Conservation (phyloP, 495 filamentous ascomycete genomes). For the Podospora bellae-mahoneyi region DNA sequence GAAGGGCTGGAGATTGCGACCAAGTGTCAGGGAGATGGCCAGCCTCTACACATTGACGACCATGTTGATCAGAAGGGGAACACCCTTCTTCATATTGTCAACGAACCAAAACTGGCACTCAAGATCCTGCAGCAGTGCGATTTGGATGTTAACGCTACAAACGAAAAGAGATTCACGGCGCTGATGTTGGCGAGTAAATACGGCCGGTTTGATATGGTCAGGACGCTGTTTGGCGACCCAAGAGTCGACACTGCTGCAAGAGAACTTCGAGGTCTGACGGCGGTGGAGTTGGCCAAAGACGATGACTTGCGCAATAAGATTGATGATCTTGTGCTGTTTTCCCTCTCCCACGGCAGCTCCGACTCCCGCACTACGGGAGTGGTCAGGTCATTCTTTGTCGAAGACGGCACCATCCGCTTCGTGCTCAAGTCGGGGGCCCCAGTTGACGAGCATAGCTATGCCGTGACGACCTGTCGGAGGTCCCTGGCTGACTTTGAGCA, state of each 20-base stretch:
- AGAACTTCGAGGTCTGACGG: conserved; percentile 86
- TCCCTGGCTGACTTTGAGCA: conserved; percentile 89
- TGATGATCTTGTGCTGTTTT: conserved; percentile 86
- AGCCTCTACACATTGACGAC: conserved; percentile 82
- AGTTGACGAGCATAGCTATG: conserved; percentile 63
- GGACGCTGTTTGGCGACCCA: conserved; percentile 79
- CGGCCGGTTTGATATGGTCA: conserved; percentile 87
- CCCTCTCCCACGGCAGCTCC: conserved; percentile 56
- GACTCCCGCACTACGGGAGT: conserved; percentile 88
- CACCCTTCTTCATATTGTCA: conserved; percentile 87
- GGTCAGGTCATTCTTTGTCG: conserved; percentile 95
- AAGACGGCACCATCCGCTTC: conserved; percentile 90
- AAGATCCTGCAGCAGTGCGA: conserved; percentile 79
- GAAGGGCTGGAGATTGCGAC: conserved; percentile 72
- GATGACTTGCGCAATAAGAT: conserved; percentile 96
- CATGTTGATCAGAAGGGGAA: conserved; percentile 94
- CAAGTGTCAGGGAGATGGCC: conserved; percentile 67
- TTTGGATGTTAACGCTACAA: conserved; percentile 89
- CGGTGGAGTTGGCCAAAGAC: conserved; percentile 95
- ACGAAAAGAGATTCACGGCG: conserved; percentile 92
- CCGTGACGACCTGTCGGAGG: conserved; percentile 90
- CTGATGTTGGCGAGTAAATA: conserved; percentile 99
- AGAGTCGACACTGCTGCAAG: conserved; percentile 81
- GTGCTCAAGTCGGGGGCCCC: conserved; percentile 91
- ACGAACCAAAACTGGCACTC: conserved; percentile 72